phyloP scores from a whole-genome alignment of 1,284 basidiomycete species.

The Anthracocystis panici-leucophaei region DNA sequence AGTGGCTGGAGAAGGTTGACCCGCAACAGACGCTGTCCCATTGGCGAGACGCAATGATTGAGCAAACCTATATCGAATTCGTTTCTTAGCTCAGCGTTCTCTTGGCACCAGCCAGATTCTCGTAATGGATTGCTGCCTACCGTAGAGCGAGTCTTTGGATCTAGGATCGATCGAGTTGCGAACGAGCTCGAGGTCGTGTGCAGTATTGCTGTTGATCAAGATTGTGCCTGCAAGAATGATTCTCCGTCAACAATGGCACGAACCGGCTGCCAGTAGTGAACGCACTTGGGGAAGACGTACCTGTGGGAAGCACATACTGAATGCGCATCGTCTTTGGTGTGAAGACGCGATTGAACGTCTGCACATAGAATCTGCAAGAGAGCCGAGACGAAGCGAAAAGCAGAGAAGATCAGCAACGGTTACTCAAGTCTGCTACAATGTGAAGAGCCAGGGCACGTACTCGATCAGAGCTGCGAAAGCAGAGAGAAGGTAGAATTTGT shows the following conservation, averaged over 20 bases:
- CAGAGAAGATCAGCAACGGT: slow-evolving; percentile 74
- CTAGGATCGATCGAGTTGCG: slow-evolving; percentile 40
- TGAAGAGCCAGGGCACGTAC: slow-evolving; percentile 56
- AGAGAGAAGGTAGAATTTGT: slow-evolving; percentile 86
- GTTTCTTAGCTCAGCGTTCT: neutral
- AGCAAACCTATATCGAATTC: slow-evolving; percentile 70
- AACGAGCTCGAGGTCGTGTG: slow-evolving; percentile 86
- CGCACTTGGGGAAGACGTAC: neutral
- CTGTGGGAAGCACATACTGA: slow-evolving; percentile 79
- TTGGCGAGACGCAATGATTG: slow-evolving; percentile 86
- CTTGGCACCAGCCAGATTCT: too few relatives aligned
- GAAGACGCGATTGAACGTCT: slow-evolving; percentile 73
- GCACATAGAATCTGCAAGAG: slow-evolving; percentile 83
- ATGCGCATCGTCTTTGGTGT: slow-evolving; percentile 81
- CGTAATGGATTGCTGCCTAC: slow-evolving; percentile 8
- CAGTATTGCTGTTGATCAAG: slow-evolving; percentile 90
- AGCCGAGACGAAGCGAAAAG: slow-evolving; percentile 80
- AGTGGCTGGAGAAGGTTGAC: slow-evolving; percentile 86
- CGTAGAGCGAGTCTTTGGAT: slow-evolving; percentile 47
- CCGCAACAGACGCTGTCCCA: slow-evolving; percentile 83
- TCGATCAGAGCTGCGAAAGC: slow-evolving; percentile 87
- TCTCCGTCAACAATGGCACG: neutral
- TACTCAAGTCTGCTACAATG: neutral
- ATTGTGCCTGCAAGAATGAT: slow-evolving; percentile 75
- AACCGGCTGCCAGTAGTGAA: neutral